Conservation (phyloP, 306 rosid genomes). For the Ormosia semicastrata region DNA sequence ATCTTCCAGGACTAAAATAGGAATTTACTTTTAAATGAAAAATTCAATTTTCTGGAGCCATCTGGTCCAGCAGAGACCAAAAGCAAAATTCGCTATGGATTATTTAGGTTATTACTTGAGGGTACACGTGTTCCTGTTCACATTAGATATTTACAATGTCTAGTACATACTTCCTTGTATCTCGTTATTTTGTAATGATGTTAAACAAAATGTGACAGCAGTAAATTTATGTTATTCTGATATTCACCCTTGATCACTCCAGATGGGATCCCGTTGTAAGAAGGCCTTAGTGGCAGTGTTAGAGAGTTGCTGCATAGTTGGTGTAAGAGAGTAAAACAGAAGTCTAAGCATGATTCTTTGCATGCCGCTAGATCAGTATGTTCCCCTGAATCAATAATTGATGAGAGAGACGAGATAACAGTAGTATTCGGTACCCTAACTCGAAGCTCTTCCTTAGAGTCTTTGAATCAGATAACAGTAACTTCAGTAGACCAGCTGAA, state of each 20-base stretch:
- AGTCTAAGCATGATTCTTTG: slow-evolving; percentile 62
- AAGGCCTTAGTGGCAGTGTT: slow-evolving; percentile 83
- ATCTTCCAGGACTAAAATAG: too few relatives aligned
- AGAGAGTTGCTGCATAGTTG: slow-evolving; percentile 92
- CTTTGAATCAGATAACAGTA: slow-evolving; percentile 68
- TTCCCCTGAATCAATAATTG: slow-evolving; percentile 67
- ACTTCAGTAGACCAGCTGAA: slow-evolving; percentile 51
- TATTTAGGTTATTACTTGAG: too few relatives aligned
- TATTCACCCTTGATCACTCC: slow-evolving; percentile 15
- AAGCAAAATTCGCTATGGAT: too few relatives aligned
- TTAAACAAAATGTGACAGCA: background rate
- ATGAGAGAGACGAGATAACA: slow-evolving; percentile 82
- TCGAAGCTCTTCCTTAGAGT: slow-evolving; percentile 66
- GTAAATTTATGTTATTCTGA: background rate
- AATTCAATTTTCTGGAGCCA: too few relatives aligned
- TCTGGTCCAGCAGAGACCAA: too few relatives aligned
- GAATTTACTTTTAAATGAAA: too few relatives aligned
- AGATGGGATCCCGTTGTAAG: slow-evolving; percentile 91
- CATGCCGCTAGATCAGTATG: slow-evolving; percentile 75
- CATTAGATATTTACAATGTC: too few relatives aligned
- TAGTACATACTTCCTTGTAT: background rate
- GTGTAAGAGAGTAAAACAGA: slow-evolving; percentile 95
- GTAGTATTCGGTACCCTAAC: slow-evolving; percentile 74
- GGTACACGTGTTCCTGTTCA: too few relatives aligned
- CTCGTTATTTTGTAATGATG: background rate